Percentiles rank a stretch among this genome's conserved stretches.
These are phyloP conservation scores for Fusarium chuoi DNA, from an alignment of 2,329 filamentous ascomycete genomes.

Conservation along the genomic window DNA sequence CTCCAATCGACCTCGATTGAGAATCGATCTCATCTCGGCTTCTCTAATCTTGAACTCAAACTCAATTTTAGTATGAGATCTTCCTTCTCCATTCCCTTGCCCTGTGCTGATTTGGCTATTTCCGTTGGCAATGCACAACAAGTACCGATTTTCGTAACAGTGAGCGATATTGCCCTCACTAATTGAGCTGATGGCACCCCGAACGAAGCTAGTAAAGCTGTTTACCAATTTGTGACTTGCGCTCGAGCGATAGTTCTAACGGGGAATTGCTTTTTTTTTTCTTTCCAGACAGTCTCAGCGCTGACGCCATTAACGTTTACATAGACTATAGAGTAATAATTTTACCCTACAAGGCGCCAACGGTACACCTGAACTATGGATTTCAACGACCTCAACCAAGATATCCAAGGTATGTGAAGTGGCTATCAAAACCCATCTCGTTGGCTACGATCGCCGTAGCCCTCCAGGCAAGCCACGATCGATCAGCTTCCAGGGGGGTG, in stretches of 20 bases:
- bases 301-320: slow-evolving; percentile 33
- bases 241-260: background rate
- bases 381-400: background rate
- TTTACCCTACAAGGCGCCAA: background rate
- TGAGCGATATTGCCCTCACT: background rate
- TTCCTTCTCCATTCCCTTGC: background rate
- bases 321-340: background rate
- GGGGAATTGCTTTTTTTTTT: slow-evolving; percentile 38
- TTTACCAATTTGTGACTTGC: background rate
- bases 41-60: slow-evolving; percentile 10
- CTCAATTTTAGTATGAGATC: background rate
- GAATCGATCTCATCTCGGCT: slow-evolving; percentile 15
- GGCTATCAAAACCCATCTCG: background rate
- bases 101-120: background rate
- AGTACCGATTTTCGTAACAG: background rate
- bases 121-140: background rate
- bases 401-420: background rate
- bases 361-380: background rate
- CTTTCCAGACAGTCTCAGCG: slow-evolving; percentile 7
- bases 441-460: slow-evolving; percentile 9
- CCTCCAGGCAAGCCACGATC: slow-evolving; percentile 30
- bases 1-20: background rate
- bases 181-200: background rate
- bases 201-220: background rate
- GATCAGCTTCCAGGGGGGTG: background rate